A percentile compares a stretch with the other conserved stretches of the same genome.
phyloP scores from a whole-genome alignment of 495 filamentous ascomycete genomes.

The Daldinia loculata region DNA sequence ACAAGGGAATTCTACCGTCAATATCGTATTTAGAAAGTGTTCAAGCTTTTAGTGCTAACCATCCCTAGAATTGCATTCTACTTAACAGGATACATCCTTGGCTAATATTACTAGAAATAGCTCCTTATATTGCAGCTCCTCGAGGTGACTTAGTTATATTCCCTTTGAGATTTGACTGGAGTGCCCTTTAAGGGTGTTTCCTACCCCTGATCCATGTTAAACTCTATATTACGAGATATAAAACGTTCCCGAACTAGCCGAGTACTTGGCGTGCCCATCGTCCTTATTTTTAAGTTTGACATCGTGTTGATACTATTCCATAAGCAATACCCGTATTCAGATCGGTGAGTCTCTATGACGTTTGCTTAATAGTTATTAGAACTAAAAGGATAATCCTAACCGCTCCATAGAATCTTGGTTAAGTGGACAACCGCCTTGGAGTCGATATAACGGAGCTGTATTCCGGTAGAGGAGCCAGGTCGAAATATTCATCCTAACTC shows the following conservation, averaged over 20 bases:
- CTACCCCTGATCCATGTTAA: constrained; percentile 14
- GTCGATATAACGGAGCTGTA: background rate
- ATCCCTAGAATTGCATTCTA: background rate
- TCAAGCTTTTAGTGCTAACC: background rate
- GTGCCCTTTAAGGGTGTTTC: background rate
- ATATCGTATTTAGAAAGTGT: background rate
- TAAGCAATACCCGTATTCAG: background rate
- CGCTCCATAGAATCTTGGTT: background rate
- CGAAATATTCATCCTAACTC: background rate
- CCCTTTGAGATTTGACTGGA: background rate
- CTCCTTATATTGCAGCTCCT: background rate
- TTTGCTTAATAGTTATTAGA: background rate
- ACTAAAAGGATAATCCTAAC: background rate
- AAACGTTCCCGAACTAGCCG: constrained; percentile 16
- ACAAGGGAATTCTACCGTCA: background rate
- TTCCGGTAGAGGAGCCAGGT: background rate
- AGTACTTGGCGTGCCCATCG: constrained; percentile 7
- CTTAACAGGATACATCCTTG: background rate
- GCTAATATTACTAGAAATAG: background rate
- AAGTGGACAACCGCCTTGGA: background rate
- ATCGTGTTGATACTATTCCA: background rate
- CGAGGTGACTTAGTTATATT: background rate
- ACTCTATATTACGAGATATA: background rate
- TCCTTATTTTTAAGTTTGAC: constrained; percentile 14
- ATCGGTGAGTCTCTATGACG: background rate